Percentiles rank a stretch among this genome's conserved stretches.
Conservation (phyloP, 208 protist genomes). For the Trypanosoma melophagium region DNA sequence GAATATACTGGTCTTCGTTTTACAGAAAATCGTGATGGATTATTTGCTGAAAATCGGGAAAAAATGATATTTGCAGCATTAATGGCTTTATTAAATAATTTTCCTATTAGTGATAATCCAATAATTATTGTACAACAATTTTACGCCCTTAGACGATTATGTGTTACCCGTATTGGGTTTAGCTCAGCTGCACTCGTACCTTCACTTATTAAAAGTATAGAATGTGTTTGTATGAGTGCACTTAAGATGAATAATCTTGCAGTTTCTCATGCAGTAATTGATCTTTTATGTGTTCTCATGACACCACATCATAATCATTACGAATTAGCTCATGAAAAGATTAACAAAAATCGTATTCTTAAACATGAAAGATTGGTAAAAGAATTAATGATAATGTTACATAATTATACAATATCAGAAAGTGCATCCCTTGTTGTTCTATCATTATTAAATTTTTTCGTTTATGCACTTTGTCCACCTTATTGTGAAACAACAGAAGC, state of each 20-base stretch:
- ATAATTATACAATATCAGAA: constrained; percentile 66
- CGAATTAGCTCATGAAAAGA: constrained; percentile 80
- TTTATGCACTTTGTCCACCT: constrained; percentile 88
- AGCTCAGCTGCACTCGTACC: constrained; percentile 76
- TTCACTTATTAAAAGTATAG: constrained; percentile 60
- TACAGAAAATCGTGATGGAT: constrained; percentile 85
- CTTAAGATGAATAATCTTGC: constrained; percentile 69
- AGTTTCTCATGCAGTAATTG: constrained; percentile 78
- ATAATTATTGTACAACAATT: constrained; percentile 62
- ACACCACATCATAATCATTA: constrained; percentile 93
- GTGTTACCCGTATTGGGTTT: constrained; percentile 87
- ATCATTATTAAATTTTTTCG: constrained; percentile 87
- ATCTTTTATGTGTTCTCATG: constrained; percentile 91
- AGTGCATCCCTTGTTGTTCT: constrained; percentile 81
- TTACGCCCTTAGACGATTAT: constrained; percentile 78
- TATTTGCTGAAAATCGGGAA: constrained; percentile 93
- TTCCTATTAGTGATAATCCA: constrained; percentile 32
- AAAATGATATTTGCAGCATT: constrained; percentile 81
- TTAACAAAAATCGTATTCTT: constrained; percentile 90
- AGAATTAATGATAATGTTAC: constrained; percentile 66
- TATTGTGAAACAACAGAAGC: constrained; percentile 87
- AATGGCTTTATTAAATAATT: constrained; percentile 59
- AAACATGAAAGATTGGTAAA: constrained; percentile 63
- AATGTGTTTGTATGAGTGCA: constrained; percentile 47
- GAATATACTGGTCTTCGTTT: constrained; percentile 83